A percentile compares a stretch with the other conserved stretches of the same genome.
These are phyloP conservation scores for Toxoplasma gondii DNA, from an alignment of 169 alveolate genomes.

Conservation along the genomic window DNA sequence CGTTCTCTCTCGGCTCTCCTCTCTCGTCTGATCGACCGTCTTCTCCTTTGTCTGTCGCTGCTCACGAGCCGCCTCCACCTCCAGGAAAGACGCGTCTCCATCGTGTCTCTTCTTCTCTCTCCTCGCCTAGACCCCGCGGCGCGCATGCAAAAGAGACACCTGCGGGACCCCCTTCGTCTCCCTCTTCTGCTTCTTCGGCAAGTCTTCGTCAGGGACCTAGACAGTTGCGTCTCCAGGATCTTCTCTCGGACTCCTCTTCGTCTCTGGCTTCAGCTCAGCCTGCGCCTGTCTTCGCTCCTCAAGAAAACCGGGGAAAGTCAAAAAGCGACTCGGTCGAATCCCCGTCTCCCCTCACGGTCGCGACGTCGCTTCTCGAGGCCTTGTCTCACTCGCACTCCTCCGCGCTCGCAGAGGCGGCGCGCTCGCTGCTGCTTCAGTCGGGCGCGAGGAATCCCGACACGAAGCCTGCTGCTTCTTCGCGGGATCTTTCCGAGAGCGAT, in stretches of 20 bases:
- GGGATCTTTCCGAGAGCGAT: too few species aligned
- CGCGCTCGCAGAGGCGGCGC: neutral
- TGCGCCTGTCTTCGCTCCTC: neutral
- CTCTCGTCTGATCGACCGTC: neutral
- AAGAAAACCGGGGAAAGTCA: neutral
- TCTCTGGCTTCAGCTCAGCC: neutral
- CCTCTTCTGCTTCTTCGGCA: neutral
- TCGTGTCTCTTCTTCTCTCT: neutral
- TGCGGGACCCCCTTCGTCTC: neutral
- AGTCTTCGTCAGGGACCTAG: neutral
- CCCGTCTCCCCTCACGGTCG: neutral
- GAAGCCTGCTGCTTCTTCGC: neutral
- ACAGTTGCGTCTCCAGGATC: neutral
- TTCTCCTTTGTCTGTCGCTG: neutral
- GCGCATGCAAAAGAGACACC: neutral
- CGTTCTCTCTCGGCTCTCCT: neutral
- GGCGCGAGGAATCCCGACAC: neutral
- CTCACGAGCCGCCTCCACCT: too few species aligned
- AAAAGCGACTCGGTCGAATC: too few species aligned
- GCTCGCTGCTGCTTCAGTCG: neutral
- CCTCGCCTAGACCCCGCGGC: neutral
- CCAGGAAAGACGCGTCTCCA: too few species aligned
- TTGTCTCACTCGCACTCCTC: neutral
- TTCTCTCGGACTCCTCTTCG: neutral
- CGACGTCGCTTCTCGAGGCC: neutral